phyloP scores from a whole-genome alignment of 371 early-diverging fungal genomes.

The Rhizomucor miehei region DNA sequence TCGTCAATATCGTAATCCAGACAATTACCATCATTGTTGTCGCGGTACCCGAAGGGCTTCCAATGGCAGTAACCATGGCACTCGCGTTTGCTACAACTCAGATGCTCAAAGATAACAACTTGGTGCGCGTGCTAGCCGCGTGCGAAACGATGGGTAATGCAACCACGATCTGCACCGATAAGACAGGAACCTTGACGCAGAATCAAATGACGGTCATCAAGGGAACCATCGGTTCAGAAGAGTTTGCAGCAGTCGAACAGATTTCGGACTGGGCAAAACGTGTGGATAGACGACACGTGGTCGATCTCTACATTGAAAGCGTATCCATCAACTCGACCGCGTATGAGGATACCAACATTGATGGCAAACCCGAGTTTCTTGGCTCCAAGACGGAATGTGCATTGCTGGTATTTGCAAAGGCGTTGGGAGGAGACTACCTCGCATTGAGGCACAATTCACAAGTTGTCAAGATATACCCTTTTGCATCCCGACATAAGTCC shows the following conservation, averaged over 20 bases:
- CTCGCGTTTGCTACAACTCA: slow-evolving; percentile 91
- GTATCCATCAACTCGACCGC: slow-evolving; percentile 89
- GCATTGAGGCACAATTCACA: slow-evolving; percentile 54
- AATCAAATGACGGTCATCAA: slow-evolving; percentile 94
- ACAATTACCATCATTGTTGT: slow-evolving; percentile 93
- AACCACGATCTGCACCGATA: slow-evolving; percentile 96
- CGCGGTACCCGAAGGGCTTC: slow-evolving; percentile 97
- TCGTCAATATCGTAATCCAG: slow-evolving; percentile 78
- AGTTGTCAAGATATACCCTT: slow-evolving; percentile 66
- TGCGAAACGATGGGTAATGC: slow-evolving; percentile 98
- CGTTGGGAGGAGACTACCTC: slow-evolving; percentile 61
- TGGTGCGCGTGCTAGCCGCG: slow-evolving; percentile 92
- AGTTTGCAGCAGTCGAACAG: slow-evolving; percentile 26
- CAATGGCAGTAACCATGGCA: slow-evolving; percentile 95
- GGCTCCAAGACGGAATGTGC: slow-evolving; percentile 96
- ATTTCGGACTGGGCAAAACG: slow-evolving; percentile 26
- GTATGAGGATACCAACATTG: slow-evolving; percentile 70
- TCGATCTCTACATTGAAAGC: slow-evolving; percentile 53
- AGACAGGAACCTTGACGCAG: slow-evolving; percentile 95
- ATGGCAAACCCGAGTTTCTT: slow-evolving; percentile 66
- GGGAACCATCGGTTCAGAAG: slow-evolving; percentile 50
- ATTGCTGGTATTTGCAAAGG: slow-evolving; percentile 71
- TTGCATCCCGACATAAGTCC: slow-evolving; percentile 76
- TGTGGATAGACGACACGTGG: slow-evolving; percentile 26
- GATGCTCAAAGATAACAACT: slow-evolving; percentile 92